Base-by-base conservation (phyloP, 179 eudicot genomes). In the Silene coronaria region DNA sequence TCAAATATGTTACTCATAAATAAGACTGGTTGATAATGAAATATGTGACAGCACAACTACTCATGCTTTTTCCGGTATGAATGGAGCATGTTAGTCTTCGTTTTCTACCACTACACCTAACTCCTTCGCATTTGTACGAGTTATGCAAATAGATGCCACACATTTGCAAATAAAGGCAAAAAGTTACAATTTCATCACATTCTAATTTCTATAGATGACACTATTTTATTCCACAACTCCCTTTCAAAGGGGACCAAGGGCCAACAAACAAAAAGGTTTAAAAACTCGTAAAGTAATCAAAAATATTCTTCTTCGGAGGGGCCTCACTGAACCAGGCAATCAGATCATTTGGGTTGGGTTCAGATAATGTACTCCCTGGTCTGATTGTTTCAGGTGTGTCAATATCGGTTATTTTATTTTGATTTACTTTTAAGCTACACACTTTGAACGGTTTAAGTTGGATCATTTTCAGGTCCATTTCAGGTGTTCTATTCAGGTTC, bases 101-200 rank as follows among this genome's bases (percentile, higher is more conserved):
- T 34, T 51, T 42, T 60, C 38, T 34, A 42, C 21, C 55, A 27
- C 57, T 58, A n/a, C 14, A 69, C 27, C n/a, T 45, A 45, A 17
- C 61, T 45, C 75, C 51, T 27, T 58, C 28, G 12, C 51, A 24
- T 19, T 3, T 70, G 16, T 60, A 68, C 24, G 66, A 73, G 61
- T 59, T 7, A 68, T 38, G 70, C 57, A 38, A 68, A 71, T 38
- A 71, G 63, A 71, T 51, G 72, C 67, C 68, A 60, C 55, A 60
- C 4, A 36, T 45, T 53, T 14, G 59, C 72, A 12, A 66, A n/a
- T 19, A 57, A 64, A 72, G 34, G 46, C 11, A 12, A 59, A 66
- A 11, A 17, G 38, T 55, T 67, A 67, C 5, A 30, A n/a, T 67
- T 59, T 67, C 74, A 61, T 19, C 73, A 79, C 64, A 70, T 59